These are phyloP conservation scores for Wickerhamiella spandovensis DNA, from an alignment of 805 yeast species.

Conservation along the genomic window DNA sequence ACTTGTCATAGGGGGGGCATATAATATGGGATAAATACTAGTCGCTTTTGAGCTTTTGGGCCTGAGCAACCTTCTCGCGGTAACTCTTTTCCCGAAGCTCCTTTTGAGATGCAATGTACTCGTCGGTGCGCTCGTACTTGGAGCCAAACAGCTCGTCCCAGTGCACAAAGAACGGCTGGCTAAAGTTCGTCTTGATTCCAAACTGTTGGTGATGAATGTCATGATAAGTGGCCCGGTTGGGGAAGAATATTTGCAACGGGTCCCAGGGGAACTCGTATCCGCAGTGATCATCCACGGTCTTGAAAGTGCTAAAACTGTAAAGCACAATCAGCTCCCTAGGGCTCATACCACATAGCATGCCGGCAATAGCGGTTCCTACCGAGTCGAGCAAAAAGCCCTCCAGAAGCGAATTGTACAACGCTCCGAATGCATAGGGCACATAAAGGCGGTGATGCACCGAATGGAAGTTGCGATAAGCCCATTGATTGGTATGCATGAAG, in stretches of 20 bases:
- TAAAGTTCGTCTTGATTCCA: slow-evolving; percentile 84
- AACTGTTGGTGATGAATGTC: slow-evolving; percentile 96
- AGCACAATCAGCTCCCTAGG: slow-evolving; percentile 66
- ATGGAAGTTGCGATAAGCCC: slow-evolving; percentile 68
- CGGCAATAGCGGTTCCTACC: slow-evolving; percentile 78
- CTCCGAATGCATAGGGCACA: slow-evolving; percentile 95
- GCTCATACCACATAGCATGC: slow-evolving; percentile 44
- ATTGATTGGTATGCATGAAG: slow-evolving; percentile 70
- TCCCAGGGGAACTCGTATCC: slow-evolving; percentile 93
- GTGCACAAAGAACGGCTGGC: slow-evolving; percentile 90
- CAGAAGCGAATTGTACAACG: slow-evolving; percentile 82
- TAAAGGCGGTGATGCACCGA: slow-evolving; percentile 89
- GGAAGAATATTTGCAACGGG: slow-evolving; percentile 79
- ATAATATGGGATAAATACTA: background rate
- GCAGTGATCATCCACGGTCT: slow-evolving; percentile 97
- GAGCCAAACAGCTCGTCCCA: slow-evolving; percentile 77
- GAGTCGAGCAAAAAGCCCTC: slow-evolving; percentile 93
- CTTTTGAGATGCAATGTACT: slow-evolving; percentile 31
- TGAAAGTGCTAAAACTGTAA: slow-evolving; percentile 80
- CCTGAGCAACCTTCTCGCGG: background rate
- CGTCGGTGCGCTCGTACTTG: slow-evolving; percentile 51
- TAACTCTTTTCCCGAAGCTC: background rate
- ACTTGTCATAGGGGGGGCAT: slow-evolving; percentile 5
- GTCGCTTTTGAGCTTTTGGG: background rate
- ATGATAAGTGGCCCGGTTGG: slow-evolving; percentile 90